Evolutionary conservation across 164 flowering plant genomes (phyloP).

Genomic region (Magnolia kwangsiensis): DNA sequence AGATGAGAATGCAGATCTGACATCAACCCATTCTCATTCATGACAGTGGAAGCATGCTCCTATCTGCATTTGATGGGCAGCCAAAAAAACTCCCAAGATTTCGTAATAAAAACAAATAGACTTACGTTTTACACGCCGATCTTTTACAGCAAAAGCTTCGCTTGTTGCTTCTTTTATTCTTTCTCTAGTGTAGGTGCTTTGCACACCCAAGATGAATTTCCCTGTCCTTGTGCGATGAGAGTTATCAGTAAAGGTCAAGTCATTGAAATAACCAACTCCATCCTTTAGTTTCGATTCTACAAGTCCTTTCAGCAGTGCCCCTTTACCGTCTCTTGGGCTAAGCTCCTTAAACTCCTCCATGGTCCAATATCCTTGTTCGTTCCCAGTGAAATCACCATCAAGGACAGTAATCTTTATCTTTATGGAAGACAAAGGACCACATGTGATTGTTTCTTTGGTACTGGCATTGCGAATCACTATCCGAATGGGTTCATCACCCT

Average conservation of each 20-base stretch:
- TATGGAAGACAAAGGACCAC: neutral
- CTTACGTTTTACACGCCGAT: neutral
- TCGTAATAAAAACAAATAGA: neutral
- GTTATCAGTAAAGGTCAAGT: neutral
- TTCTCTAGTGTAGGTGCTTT: neutral
- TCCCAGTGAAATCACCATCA: neutral
- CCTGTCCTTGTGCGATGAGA: neutral
- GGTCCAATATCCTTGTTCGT: neutral
- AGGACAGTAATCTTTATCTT: neutral
- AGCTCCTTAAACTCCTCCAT: neutral
- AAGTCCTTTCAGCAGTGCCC: neutral
- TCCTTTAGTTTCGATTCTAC: neutral
- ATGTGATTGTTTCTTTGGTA: neutral
- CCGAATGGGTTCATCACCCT: neutral
- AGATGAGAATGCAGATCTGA: neutral
- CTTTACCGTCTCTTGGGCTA: neutral
- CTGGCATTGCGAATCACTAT: neutral
- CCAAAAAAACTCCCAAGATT: neutral
- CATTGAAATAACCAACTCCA: neutral
- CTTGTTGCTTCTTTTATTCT: neutral
- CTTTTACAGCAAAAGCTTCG: neutral
- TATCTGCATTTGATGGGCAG: neutral
- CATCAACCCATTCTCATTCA: neutral
- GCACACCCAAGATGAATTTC: neutral
- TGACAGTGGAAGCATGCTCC: neutral